Percentiles rank a stretch among this genome's conserved stretches.
phyloP scores from a whole-genome alignment of 202 grass and related monocot genomes.

The Digitaria exilis region DNA sequence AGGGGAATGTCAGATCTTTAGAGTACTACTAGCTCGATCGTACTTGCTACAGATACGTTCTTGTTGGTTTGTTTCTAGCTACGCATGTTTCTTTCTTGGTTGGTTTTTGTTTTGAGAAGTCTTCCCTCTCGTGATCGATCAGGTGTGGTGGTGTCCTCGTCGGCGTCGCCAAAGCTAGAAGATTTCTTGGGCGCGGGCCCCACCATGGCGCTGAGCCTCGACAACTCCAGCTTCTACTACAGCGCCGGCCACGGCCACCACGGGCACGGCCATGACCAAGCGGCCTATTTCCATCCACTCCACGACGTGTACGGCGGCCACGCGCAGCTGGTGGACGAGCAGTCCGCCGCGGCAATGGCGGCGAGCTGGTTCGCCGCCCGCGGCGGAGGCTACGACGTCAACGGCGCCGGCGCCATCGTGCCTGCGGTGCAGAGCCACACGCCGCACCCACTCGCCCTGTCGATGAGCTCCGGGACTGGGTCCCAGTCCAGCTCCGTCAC shows the following conservation, averaged over 20 bases:
- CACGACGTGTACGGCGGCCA: constrained; percentile 57
- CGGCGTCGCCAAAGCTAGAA: constrained; percentile 87
- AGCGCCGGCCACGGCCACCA: constrained; percentile 35
- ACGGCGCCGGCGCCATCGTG: background rate
- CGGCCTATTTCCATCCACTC: constrained; percentile 13
- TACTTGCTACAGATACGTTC: constrained; percentile 48
- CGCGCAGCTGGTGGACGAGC: constrained; percentile 33
- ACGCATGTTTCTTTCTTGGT: constrained; percentile 35
- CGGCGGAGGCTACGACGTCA: constrained; percentile 3
- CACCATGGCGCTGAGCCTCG: constrained; percentile 79
- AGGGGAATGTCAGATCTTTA: background rate
- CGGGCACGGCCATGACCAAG: constrained; percentile 19
- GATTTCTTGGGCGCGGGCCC: constrained; percentile 87
- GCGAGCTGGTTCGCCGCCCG: constrained; percentile 32
- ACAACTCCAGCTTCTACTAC: constrained; percentile 84
- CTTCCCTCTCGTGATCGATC: constrained; percentile 13
- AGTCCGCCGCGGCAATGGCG: constrained; percentile 36
- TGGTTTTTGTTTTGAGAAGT: no score
- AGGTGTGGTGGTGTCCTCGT: constrained; percentile 77
- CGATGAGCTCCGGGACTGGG: constrained; percentile 78
- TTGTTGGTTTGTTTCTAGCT: constrained; percentile 11
- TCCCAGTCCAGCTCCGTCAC: constrained; percentile 87
- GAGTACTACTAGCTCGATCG: constrained; percentile 29
- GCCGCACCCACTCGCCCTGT: constrained; percentile 73
- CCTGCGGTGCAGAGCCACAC: constrained; percentile 18